Evolutionary conservation across 2,329 filamentous ascomycete genomes (phyloP), one percentile per base, ranked within the genome.

Genomic region (Talaromyces amestolkiae): DNA sequence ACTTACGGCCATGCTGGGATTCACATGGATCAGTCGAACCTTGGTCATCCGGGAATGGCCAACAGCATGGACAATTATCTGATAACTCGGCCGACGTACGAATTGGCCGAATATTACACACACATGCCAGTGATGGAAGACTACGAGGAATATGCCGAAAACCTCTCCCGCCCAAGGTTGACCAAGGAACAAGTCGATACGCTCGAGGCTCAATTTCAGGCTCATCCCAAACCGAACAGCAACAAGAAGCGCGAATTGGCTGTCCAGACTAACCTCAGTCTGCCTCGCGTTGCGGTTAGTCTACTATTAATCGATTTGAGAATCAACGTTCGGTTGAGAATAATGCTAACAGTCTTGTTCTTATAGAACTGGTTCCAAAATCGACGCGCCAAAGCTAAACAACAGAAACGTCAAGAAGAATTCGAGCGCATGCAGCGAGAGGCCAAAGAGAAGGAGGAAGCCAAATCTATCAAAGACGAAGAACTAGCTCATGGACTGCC

Each of bases 301-400:
- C 31, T 37, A 61, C 27, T 43, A 13, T 39, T 51, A 15, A 11
- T 35, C 3, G 24, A 22, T 45, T 41, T 33, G 1, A 19, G 17
- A 66, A 11, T 66, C 27, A 6, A n/a, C 10, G 7, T 33, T 27
- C 3, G 4, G 2, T 53, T 17, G 49, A 53, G 31, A 43, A 11
- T 11, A 31, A 59, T 33, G 35, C 61, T 58, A 58, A 33, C 43
- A 60, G 49, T 67, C 65, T 56, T n/a, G 7, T 39, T 58, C 71
- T 27, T n/a, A 66, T 49, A 83, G 82, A 83, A 84, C 67, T 84
- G 82, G 82, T 84, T 83, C 70, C 82, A 84, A 68, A 84, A 83
- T 68, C 78, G 82, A 66, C 79, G 82, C 56, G 82, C 82, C 64
- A 83, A 84, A 69, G 81, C 81, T 59, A 83, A 83, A 70, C 81